Conservation (phyloP, 495 filamentous ascomycete species). For the Cercophora scortea region DNA sequence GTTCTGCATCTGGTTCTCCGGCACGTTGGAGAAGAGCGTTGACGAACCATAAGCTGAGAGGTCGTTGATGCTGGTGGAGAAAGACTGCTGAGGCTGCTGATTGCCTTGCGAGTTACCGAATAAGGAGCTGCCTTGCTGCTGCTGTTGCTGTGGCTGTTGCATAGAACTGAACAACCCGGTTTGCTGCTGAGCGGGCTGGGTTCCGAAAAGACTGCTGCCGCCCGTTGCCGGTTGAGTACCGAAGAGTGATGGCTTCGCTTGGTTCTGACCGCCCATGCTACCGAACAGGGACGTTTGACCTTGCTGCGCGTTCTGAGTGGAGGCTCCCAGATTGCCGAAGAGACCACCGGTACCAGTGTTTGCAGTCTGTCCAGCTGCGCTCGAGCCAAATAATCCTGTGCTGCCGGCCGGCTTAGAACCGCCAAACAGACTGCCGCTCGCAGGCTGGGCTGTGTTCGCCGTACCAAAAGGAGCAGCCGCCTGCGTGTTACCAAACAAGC, state of each 20-base stretch:
- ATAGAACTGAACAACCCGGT: constrained; percentile 31
- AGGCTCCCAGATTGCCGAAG: constrained; percentile 40
- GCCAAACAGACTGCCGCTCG: constrained; percentile 55
- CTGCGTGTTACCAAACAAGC: constrained; percentile 35
- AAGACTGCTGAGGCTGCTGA: constrained; percentile 48
- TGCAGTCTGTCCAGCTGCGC: constrained; percentile 19
- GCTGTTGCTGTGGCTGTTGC: constrained; percentile 39
- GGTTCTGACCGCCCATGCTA: constrained; percentile 25
- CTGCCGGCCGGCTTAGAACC: constrained; percentile 43
- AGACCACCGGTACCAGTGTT: constrained; percentile 31
- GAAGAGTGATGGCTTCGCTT: constrained; percentile 39
- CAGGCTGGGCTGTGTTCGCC: constrained; percentile 16
- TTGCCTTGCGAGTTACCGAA: constrained; percentile 33
- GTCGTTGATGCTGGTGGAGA: constrained; percentile 70
- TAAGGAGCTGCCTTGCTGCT: constrained; percentile 25
- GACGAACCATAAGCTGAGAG: constrained; percentile 73
- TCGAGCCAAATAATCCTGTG: constrained; percentile 39
- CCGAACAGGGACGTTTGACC: constrained; percentile 36
- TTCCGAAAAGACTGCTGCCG: constrained; percentile 59
- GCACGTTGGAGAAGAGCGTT: constrained; percentile 68
- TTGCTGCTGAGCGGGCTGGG: constrained; percentile 38
- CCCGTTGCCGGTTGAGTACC: constrained; percentile 30
- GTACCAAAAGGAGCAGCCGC: constrained; percentile 9
- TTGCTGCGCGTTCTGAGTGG: constrained; percentile 51
- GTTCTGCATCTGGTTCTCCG: constrained; percentile 52